These are phyloP conservation scores for Phyllosticta paracitricarpa DNA, from an alignment of 2,329 filamentous ascomycete genomes.

Conservation along the genomic window DNA sequence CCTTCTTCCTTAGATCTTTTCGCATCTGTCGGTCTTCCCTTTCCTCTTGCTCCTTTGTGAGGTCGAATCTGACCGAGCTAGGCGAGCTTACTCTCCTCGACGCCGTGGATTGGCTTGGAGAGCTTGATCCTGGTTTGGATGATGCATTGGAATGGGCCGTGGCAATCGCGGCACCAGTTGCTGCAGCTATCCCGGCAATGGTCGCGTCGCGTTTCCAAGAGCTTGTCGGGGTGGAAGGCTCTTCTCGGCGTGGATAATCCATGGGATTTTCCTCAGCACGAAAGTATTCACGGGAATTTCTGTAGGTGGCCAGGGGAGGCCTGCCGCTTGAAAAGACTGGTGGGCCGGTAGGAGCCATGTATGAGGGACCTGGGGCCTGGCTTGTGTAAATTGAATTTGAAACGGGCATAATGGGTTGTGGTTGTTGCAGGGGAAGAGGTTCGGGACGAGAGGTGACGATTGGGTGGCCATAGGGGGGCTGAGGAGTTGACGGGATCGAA, in stretches of 20 bases:
- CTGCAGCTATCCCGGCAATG: slow-evolving; percentile 33
- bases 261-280: slow-evolving; percentile 14
- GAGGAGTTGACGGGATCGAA: slow-evolving; percentile 32
- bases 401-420: slow-evolving; percentile 67
- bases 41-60: slow-evolving; percentile 47
- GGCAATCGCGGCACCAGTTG: slow-evolving; percentile 28
- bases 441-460: slow-evolving; percentile 23
- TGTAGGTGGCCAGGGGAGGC: slow-evolving; percentile 12
- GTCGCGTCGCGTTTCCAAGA: slow-evolving; percentile 33
- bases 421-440: slow-evolving; percentile 70
- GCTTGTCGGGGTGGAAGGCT: slow-evolving; percentile 37
- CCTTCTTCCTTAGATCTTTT: slow-evolving; percentile 20
- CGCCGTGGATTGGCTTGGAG: not conserved
- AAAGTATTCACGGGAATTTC: not conserved
- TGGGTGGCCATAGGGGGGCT: slow-evolving; percentile 25
- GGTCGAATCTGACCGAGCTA: slow-evolving; percentile 45
- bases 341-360: slow-evolving; percentile 31
- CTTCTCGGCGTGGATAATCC: slow-evolving; percentile 29
- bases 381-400: slow-evolving; percentile 55
- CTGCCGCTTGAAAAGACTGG: slow-evolving; percentile 26
- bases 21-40: slow-evolving; percentile 34
- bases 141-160: not conserved
- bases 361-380: slow-evolving; percentile 28
- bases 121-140: slow-evolving; percentile 2
- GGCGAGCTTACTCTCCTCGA: slow-evolving; percentile 18